Conservation (phyloP, 108 stramenopile species). For the Bacterosira constricta region DNA sequence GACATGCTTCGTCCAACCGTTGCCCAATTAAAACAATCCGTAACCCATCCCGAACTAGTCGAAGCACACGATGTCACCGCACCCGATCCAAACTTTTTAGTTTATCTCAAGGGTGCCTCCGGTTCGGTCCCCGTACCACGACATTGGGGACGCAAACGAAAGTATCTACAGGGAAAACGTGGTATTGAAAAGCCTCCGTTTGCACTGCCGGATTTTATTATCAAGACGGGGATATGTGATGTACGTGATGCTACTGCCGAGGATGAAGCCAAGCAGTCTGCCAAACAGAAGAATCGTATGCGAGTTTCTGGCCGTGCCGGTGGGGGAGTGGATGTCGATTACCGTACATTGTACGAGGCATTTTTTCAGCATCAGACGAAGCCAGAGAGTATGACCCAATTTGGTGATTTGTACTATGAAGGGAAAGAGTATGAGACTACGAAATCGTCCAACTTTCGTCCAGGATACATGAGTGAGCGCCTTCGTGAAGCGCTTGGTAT, state of each 20-base stretch:
- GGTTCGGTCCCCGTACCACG: constrained; percentile 96
- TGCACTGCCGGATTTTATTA: constrained; percentile 96
- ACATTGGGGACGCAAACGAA: constrained; percentile 98
- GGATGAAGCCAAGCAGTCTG: constrained; percentile 75
- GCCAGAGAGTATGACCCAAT: constrained; percentile 70
- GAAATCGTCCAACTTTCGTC: constrained; percentile 58
- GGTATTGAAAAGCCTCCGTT: constrained; percentile 96
- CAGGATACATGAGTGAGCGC: constrained; percentile 64
- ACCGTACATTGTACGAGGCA: constrained; percentile 95
- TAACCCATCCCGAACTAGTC: constrained; percentile 87
- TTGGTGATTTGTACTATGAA: constrained; percentile 98
- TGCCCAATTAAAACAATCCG: constrained; percentile 94
- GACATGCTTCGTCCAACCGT: constrained; percentile 88
- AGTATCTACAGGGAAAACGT: constrained; percentile 96
- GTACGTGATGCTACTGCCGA: constrained; percentile 88
- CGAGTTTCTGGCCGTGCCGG: constrained; percentile 90
- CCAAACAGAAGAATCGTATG: constrained; percentile 90
- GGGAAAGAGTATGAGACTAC: constrained; percentile 95
- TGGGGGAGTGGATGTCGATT: constrained; percentile 96
- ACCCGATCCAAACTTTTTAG: constrained; percentile 91
- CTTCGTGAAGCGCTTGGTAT: constrained; percentile 91
- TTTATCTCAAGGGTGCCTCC: constrained; percentile 84
- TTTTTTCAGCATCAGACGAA: constrained; percentile 99
- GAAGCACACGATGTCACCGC: constrained; percentile 98
- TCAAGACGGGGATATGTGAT: constrained; percentile 95